Percentiles rank a stretch among this genome's conserved stretches.
These are phyloP conservation scores for Populus trichocarpa DNA, from an alignment of 441 rosid species.

Conservation along the genomic window DNA sequence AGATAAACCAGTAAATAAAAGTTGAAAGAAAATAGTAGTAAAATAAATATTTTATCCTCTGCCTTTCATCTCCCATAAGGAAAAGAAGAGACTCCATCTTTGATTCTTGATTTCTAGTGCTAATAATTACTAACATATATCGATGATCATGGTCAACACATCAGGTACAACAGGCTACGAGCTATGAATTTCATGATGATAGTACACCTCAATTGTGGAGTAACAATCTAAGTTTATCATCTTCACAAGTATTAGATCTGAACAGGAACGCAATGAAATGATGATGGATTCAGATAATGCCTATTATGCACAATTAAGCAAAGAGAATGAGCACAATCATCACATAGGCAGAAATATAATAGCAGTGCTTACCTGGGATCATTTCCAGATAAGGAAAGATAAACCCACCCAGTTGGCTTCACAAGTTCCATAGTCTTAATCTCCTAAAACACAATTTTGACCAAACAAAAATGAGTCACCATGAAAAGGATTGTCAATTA, in stretches of 20 bases:
- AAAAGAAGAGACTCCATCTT: not conserved
- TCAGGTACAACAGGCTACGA: not conserved
- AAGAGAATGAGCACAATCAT: not conserved
- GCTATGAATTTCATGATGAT: not conserved
- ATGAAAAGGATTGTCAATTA: not conserved
- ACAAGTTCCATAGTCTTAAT: conserved; percentile 81
- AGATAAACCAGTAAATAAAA: not conserved
- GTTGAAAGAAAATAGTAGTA: not conserved
- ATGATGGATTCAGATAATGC: not conserved
- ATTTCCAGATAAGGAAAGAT: conserved; percentile 67
- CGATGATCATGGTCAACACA: not conserved
- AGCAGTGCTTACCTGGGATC: conserved; percentile 56
- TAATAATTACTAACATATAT: not conserved
- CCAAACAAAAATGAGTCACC: not conserved
- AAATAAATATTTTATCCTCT: not conserved
- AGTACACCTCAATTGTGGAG: not conserved
- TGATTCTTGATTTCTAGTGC: not conserved
- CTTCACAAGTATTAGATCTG: not conserved
- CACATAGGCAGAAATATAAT: not conserved
- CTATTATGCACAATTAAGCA: not conserved
- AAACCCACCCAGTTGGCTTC: conserved; percentile 86
- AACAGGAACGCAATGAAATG: not conserved
- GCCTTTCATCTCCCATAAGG: not conserved
- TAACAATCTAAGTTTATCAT: not conserved
- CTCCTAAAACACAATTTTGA: conserved; percentile 41